Base-by-base conservation (phyloP, 768 basidiomycete genomes). In the Lenzites betulinus region DNA sequence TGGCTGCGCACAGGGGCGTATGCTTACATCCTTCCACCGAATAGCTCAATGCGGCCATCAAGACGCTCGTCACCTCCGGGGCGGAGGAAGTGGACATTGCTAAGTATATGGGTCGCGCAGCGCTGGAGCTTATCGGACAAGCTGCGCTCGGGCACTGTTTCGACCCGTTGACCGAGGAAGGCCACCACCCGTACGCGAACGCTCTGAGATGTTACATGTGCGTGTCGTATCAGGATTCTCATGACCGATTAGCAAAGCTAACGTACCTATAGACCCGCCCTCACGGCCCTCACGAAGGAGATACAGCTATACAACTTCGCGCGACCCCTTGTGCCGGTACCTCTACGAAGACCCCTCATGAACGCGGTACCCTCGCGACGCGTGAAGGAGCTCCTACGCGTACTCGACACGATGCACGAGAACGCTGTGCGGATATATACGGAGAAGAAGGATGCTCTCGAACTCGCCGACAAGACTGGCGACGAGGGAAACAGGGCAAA, bases 361-460 rank as follows among this genome's bases (percentile, higher is more conserved):
- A 63, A 75, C 42, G 33, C 69, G 18, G 52, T 76, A 16, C 80
- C 80, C 1, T 74, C 66, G 54, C 68, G 67, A 50, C 53, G 64
- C 7, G 53, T 79, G 6, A 74, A 75, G n/a, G 51, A 63, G 0
- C 33, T 80, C 12, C 68, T 74, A 25, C 68, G 71, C 16, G 66
- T 79, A 15, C 58, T 75, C 0, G 76, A 77, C 49, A 66, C 71
- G 1, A 70, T 82, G 67, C 62, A 78, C 28, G 55, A 66, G 2
- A 73, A 70, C 5, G 72, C 80, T 3, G 54, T 66, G 3, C 62
- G 70, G 2, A 75, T 83, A 2, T 77, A 74, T 36, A 64, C 74
- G 16, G 62, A 68, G 9, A 81, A 81, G 67, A 75, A 74, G 51
- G 62, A 58, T 22, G 73, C 76, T 1, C 28, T 78, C 7, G 60